A percentile compares a stretch with the other conserved stretches of the same genome.
Conservation (phyloP, 176 grass and related monocot species). For the Avena sativa region DNA sequence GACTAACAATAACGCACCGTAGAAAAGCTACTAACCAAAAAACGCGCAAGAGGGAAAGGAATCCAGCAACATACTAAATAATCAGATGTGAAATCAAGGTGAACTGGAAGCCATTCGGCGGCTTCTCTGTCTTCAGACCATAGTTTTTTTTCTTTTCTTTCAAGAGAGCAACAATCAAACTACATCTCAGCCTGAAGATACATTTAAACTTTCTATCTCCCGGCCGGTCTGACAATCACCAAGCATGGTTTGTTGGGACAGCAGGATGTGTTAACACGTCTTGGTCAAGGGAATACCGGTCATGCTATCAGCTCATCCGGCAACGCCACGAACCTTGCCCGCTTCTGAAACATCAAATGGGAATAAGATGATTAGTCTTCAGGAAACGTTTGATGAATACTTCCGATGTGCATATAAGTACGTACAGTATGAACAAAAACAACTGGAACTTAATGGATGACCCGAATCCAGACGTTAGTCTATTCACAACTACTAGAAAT, state of each 20-base stretch:
- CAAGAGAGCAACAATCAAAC: conserved; percentile 19
- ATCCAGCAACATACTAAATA: conserved; percentile 17
- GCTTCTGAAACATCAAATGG: conserved; percentile 51
- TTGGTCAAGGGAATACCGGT: conserved; percentile 3
- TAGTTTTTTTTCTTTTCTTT: conserved; percentile 22
- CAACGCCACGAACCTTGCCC: conserved; percentile 56
- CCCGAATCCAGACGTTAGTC: not conserved
- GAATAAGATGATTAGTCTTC: conserved; percentile 25
- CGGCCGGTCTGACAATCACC: conserved; percentile 35
- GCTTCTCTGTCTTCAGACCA: conserved; percentile 67
- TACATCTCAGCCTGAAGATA: conserved; percentile 42
- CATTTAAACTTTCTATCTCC: conserved; percentile 54
- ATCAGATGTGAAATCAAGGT: conserved; percentile 39
- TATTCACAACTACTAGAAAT: not conserved
- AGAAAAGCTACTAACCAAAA: conserved; percentile 6
- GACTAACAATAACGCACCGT: conserved; percentile 34
- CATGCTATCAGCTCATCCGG: conserved; percentile 67
- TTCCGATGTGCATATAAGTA: not conserved
- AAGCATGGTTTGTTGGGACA: conserved; percentile 32
- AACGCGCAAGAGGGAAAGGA: not conserved
- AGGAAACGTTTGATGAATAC: not conserved
- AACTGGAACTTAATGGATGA: not conserved
- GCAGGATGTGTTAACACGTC: conserved; percentile 36
- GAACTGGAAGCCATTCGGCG: conserved; percentile 61
- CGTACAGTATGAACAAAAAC: not conserved